Base-by-base conservation (phyloP, 1,284 basidiomycete genomes). In the Chalciporus sp. region DNA sequence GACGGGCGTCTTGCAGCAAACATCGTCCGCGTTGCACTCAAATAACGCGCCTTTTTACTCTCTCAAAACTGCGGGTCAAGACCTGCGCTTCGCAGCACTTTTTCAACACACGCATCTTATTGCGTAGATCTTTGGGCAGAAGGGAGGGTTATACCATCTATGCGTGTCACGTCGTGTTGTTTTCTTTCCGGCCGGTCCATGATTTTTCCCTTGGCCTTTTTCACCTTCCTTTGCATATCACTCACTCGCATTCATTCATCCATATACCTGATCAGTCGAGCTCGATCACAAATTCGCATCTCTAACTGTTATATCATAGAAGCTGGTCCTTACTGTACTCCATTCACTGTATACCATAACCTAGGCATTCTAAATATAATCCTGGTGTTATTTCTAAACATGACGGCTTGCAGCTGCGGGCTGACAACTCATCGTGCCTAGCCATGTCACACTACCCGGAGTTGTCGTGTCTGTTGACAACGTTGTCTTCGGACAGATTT, bases 291-390 rank as follows among this genome's bases (percentile, higher is more conserved):
- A 55, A 55, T 47, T 56, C 53, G 55, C 64, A 65, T 65, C 40
- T 58, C 46, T 63, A 67, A 31, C 39, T 39, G 35, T 20, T 43
- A 51, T 51, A 51, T 51, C 49, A 51, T 66, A 65, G 63, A 67
- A 59, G 58, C 57, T 47, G 37, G 52, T 27, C 47, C 57, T 66
- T 65, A 68, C 62, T 68, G 62, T 65, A 67, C 55, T 43, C 35
- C 9, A 50, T 63, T 52, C 44, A 51, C n/a, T 68, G 66, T 65
- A 65, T 56, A 55, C 62, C 52, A 42, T 63, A 63, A 23, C 52
- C 43, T 55, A 28, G 48, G 59, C 55, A 63, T 53, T 62, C 39
- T 55, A 56, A 53, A 45, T 61, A 65, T 57, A 54, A 58, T 62
- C 64, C 44, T 55, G 40, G 49, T 54, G 53, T 14, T 67, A 65